Percentiles rank a stretch among this genome's conserved stretches.
Conservation (phyloP, 768 basidiomycete species). For the Lactarius quietus region DNA sequence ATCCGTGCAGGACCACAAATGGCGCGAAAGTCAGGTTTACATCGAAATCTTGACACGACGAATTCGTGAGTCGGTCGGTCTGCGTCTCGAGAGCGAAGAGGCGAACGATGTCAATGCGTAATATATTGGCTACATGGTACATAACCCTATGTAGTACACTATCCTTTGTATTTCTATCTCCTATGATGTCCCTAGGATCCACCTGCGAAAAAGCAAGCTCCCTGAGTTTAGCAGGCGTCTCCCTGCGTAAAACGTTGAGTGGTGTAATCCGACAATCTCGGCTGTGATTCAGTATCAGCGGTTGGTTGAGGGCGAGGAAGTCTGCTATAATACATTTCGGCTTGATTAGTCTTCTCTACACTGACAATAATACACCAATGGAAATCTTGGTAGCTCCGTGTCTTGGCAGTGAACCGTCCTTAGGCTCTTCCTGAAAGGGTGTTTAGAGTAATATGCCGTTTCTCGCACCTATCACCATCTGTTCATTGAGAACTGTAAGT, state of each 20-base stretch:
- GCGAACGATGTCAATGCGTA: constrained; percentile 19
- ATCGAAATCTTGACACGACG: constrained; percentile 73
- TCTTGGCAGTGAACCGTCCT: background rate
- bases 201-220: background rate
- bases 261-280: background rate
- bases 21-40: constrained; percentile 64
- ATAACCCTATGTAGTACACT: background rate
- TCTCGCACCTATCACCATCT: background rate
- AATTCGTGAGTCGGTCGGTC: constrained; percentile 59
- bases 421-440: background rate
- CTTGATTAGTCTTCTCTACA: no score
- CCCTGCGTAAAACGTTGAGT: background rate
- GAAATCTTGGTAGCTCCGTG: background rate
- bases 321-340: no score
- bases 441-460: background rate
- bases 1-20: constrained; percentile 42
- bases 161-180: background rate
- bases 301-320: background rate
- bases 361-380: background rate
- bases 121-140: constrained; percentile 2
- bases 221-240: background rate
- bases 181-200: background rate
- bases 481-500: background rate
- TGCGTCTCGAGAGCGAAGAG: constrained; percentile 40
- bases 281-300: background rate